These are phyloP conservation scores for Leccinum fallax DNA, from an alignment of 1,284 basidiomycete species.

Conservation along the genomic window DNA sequence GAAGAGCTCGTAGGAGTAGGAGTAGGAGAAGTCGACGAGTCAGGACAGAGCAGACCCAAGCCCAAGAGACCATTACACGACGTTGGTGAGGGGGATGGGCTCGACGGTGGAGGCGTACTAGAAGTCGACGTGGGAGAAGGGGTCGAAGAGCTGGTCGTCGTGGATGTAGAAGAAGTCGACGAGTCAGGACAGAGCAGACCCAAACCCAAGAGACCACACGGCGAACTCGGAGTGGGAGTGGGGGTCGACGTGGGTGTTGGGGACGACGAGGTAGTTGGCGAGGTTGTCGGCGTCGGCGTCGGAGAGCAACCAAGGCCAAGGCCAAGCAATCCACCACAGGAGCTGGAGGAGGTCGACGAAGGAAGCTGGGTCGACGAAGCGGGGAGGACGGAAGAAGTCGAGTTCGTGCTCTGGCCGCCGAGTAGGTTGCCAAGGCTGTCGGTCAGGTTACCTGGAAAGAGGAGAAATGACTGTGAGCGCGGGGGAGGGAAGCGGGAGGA, in stretches of 20 bases:
- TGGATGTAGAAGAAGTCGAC: not conserved
- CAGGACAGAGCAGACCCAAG: no score
- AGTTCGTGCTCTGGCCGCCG: no score
- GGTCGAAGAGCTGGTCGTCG: not conserved
- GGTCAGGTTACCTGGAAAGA: not conserved
- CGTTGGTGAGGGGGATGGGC: not conserved
- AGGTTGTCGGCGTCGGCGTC: not conserved
- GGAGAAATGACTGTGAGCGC: not conserved
- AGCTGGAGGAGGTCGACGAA: no score
- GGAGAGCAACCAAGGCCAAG: conserved; percentile 14
- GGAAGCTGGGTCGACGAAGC: no score
- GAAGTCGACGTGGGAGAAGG: not conserved
- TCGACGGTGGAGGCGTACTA: no score
- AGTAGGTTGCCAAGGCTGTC: no score
- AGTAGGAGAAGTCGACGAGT: not conserved
- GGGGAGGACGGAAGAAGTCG: no score
- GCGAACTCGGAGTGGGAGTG: conserved; percentile 1
- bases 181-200: conserved; percentile 11
- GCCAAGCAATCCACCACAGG: conserved; percentile 11
- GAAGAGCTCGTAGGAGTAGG: not conserved
- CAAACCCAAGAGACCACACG: conserved; percentile 21
- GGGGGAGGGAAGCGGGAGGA: not conserved
- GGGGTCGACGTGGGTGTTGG: not conserved
- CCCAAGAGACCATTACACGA: no score
- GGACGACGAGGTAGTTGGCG: not conserved